These are phyloP conservation scores for Celoporthe dispersa DNA, from an alignment of 2,329 filamentous ascomycete genomes.

Conservation along the genomic window DNA sequence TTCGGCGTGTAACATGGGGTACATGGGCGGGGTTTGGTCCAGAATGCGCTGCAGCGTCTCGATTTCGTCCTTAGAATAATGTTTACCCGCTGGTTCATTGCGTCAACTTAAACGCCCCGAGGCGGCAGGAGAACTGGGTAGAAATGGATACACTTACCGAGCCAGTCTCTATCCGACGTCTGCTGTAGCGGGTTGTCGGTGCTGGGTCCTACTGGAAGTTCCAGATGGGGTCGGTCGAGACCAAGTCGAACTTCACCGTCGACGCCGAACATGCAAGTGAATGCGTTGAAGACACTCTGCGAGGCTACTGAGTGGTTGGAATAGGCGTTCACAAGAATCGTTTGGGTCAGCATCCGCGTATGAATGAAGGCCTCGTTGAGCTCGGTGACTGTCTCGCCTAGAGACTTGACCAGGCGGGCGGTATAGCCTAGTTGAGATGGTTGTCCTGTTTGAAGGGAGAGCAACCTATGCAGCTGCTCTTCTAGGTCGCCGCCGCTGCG, in stretches of 20 bases:
- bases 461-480: background rate
- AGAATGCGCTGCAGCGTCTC: background rate
- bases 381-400: background rate
- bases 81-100: background rate
- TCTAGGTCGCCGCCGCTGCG: background rate
- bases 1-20: background rate
- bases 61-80: background rate
- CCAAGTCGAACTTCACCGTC: slow-evolving; percentile 3
- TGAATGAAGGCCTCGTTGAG: slow-evolving; percentile 6
- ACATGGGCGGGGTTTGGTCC: background rate
- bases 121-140: no score
- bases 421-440: background rate
- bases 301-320: background rate
- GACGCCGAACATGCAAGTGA: background rate
- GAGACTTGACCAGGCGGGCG: background rate
- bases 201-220: background rate
- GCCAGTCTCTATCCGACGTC: slow-evolving; percentile 1
- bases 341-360: slow-evolving; percentile 1
- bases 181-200: background rate
- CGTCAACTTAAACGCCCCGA: background rate
- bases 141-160: background rate
- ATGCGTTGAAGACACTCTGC: background rate
- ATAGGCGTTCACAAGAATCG: background rate
- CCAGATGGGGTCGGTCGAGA: background rate
- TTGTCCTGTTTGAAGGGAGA: background rate